Conservation (phyloP, 179 eudicot species). For the Camellia oleifera region DNA sequence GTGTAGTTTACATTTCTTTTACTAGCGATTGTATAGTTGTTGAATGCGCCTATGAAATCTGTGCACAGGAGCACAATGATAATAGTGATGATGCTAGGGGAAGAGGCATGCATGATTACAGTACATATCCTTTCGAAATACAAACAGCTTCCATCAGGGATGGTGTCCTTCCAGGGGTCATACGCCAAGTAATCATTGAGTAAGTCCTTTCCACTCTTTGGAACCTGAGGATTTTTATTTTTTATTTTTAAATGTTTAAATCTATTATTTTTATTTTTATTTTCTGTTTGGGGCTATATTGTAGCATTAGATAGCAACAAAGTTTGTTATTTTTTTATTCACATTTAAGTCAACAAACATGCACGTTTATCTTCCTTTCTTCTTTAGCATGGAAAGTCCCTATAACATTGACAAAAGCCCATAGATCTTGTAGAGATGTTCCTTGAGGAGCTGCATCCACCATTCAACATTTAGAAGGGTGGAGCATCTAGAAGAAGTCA, state of each 20-base stretch:
- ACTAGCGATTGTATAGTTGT: not conserved
- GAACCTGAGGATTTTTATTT: conserved; percentile 17
- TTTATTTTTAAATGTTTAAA: not conserved
- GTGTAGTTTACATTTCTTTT: not conserved
- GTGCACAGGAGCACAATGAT: conserved; percentile 44
- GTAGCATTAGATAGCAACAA: not conserved
- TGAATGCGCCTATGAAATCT: conserved; percentile 15
- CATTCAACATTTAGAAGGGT: not conserved
- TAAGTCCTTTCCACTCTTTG: conserved; percentile 14
- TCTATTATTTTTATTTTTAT: not conserved
- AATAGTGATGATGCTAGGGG: conserved; percentile 14
- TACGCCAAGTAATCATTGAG: conserved; percentile 80
- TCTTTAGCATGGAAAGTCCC: not conserved
- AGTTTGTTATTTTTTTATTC: not conserved
- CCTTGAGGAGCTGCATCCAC: not conserved
- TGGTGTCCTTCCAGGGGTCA: conserved; percentile 90
- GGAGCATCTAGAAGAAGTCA: not conserved
- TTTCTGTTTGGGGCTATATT: not conserved
- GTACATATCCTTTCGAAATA: conserved; percentile 46
- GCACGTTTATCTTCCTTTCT: not conserved
- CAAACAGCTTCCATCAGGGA: conserved; percentile 80
- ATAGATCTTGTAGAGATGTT: not conserved
- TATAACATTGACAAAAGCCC: not conserved
- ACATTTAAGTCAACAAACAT: not conserved
- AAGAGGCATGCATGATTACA: conserved; percentile 9